Evolutionary conservation across 2,329 filamentous ascomycete species (phyloP).

Genomic region (Xylariaceae sp.): DNA sequence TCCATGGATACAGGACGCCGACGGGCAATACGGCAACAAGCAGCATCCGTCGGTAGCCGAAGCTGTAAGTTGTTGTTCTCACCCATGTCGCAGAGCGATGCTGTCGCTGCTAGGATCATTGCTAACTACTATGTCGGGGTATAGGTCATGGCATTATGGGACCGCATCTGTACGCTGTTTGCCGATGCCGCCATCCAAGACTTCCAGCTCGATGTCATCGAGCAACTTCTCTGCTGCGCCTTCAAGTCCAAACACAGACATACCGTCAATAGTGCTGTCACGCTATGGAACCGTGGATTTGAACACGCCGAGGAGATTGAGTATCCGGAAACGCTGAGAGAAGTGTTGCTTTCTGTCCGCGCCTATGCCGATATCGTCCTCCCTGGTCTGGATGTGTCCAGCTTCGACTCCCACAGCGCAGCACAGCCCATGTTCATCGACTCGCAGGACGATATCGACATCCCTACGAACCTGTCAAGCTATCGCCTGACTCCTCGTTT

Average conservation of each 20-base stretch:
- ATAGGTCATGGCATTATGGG: slow-evolving; percentile 52
- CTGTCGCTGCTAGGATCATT: neutral
- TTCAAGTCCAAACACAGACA: slow-evolving; percentile 57
- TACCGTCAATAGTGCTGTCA: slow-evolving; percentile 50
- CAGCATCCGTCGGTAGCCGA: slow-evolving; percentile 40
- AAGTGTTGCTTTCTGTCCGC: slow-evolving; percentile 60
- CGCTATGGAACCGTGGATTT: slow-evolving; percentile 69
- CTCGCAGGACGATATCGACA: slow-evolving; percentile 45
- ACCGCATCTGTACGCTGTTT: slow-evolving; percentile 43
- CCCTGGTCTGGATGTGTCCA: slow-evolving; percentile 42
- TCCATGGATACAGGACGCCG: slow-evolving; percentile 62
- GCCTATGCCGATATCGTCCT: slow-evolving; percentile 48
- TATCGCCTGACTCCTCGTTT: slow-evolving; percentile 10
- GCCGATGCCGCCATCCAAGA: slow-evolving; percentile 36
- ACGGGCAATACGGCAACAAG: slow-evolving; percentile 41
- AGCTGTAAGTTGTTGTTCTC: slow-evolving; percentile 43
- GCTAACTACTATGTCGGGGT: slow-evolving; percentile 12
- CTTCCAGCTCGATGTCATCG: slow-evolving; percentile 51
- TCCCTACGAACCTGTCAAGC: slow-evolving; percentile 22
- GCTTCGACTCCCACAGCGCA: slow-evolving; percentile 35
- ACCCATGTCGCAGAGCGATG: neutral
- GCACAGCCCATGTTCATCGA: slow-evolving; percentile 44
- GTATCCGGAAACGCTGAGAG: slow-evolving; percentile 64
- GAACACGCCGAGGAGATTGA: slow-evolving; percentile 55
- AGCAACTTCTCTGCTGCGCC: slow-evolving; percentile 52